Conservation (phyloP, 176 grass and related monocot species). For the Oryza meyeriana region DNA sequence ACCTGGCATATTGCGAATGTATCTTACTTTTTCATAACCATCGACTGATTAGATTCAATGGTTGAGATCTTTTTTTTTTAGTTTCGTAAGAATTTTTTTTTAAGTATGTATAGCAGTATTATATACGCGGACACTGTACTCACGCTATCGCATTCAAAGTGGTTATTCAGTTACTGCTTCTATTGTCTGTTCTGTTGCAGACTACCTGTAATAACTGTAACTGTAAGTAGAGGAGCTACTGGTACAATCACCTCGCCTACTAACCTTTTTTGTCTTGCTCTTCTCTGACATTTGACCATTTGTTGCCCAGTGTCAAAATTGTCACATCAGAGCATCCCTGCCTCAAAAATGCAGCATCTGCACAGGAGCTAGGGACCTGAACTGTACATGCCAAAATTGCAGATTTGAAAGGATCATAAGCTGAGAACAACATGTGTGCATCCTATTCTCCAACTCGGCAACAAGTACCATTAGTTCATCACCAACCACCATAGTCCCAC, state of each 20-base stretch:
- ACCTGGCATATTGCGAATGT: no score
- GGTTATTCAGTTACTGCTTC: slow-evolving; percentile 12
- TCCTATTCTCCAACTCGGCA: slow-evolving; percentile 3
- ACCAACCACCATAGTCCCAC: background rate
- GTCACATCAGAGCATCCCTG: background rate
- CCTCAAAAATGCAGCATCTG: slow-evolving; percentile 18
- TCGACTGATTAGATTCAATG: no score
- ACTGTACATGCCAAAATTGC: slow-evolving; percentile 22
- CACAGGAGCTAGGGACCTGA: background rate
- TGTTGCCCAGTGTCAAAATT: slow-evolving; percentile 12
- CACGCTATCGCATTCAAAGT: background rate
- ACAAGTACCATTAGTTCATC: slow-evolving; percentile 2
- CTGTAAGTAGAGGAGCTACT: background rate
- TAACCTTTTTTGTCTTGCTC: background rate
- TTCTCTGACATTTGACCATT: slow-evolving; percentile 17
- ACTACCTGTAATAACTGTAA: background rate
- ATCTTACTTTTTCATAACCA: no score
- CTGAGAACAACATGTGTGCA: slow-evolving; percentile 37
- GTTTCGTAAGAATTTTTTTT: no score
- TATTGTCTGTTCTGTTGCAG: background rate
- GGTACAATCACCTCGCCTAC: slow-evolving; percentile 9
- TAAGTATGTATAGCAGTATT: no score
- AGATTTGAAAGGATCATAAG: slow-evolving; percentile 43
- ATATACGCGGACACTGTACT: no score
- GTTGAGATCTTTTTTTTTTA: no score